Conservation (phyloP, 2,329 filamentous ascomycete genomes). For the Claviceps cyperi region DNA sequence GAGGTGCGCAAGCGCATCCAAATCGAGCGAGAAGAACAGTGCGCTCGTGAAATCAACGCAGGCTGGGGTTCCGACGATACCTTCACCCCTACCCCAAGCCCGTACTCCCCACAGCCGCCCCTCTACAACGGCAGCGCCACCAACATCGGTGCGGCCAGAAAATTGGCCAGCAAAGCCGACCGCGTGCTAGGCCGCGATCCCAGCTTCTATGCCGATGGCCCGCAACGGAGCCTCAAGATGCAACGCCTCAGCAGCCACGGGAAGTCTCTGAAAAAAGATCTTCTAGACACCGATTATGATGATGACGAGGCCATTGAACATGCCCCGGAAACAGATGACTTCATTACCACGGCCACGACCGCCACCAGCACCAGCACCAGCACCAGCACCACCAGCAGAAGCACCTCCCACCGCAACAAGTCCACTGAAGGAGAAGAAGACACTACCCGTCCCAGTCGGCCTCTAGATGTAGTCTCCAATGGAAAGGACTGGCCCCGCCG, state of each 20-base stretch:
- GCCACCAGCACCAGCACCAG: constrained; percentile 2
- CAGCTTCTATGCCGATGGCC: constrained; percentile 36
- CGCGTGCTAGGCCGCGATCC: constrained; percentile 43
- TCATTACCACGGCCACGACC: neutral
- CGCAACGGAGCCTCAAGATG: constrained; percentile 27
- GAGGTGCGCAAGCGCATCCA: constrained; percentile 52
- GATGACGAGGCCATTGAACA: neutral
- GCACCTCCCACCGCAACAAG: constrained; percentile 12
- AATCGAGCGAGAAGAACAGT: constrained; percentile 42
- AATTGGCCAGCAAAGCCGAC: constrained; percentile 40
- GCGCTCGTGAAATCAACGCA: constrained; percentile 47
- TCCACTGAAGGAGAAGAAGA: constrained; percentile 9
- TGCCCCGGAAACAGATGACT: constrained; percentile 7
- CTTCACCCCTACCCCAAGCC: neutral
- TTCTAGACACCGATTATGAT: constrained; percentile 24
- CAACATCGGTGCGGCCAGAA: constrained; percentile 15
- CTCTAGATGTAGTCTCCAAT: constrained; percentile 27
- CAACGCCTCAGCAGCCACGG: constrained; percentile 32
- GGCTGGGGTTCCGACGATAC: constrained; percentile 42
- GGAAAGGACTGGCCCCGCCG: constrained; percentile 23
- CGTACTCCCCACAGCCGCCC: neutral
- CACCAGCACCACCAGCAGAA: constrained; percentile 6
- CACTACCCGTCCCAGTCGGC: constrained; percentile 28
- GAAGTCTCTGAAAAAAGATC: constrained; percentile 27
- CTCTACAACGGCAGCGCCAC: neutral